Base-by-base conservation (phyloP, 768 basidiomycete species). In the Lactarius evosmus region DNA sequence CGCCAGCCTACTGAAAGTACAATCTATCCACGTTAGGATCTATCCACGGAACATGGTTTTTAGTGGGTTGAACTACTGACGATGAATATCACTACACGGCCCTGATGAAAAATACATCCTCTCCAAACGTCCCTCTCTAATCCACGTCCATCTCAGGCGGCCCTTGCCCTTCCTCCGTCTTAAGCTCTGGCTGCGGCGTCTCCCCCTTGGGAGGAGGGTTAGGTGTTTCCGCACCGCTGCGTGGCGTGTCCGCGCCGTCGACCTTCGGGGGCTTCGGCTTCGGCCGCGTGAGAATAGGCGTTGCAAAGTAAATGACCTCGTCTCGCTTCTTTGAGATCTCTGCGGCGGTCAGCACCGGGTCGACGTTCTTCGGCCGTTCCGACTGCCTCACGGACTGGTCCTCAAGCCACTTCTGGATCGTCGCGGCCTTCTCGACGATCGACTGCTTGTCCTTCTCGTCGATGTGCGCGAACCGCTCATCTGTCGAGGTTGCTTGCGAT, bases 301-400 rank as follows among this genome's bases (percentile, higher is more conserved):
- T 85, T 54, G 90, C 88, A 70, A 91, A 89, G 80, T 91, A 97
- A 67, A 92, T 85, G 64, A 95, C 76, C 75, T 98, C 97, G 67
- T 99, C 96, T 70, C 86, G 81, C 83, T 89, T 92, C 89, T 95
- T 95, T 76, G 78, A 73, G 68, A 97, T 89, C 75, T 98, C 94
- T 63, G 80, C 86, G 55, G 80, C 82, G 63, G 82, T 93, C 75
- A 98, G 75, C 64, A 93, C 83, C 29, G 94, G 89, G 73, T 95
- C 88, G 60, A 87, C 85, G 73, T 91, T 89, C 87, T 97, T 96
- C 74, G 89, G 78, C 60, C 87, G 80, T 81, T 98, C 96, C 8
- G 83, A 81, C 82, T 98, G 97, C 69, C 87, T 80, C 65, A 85
- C 87, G 63, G 85, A 85, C 81, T 91, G 85, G 80, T 99, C 95